Conservation (phyloP, 2,329 filamentous ascomycete species). For the Macrophomina tecta region DNA sequence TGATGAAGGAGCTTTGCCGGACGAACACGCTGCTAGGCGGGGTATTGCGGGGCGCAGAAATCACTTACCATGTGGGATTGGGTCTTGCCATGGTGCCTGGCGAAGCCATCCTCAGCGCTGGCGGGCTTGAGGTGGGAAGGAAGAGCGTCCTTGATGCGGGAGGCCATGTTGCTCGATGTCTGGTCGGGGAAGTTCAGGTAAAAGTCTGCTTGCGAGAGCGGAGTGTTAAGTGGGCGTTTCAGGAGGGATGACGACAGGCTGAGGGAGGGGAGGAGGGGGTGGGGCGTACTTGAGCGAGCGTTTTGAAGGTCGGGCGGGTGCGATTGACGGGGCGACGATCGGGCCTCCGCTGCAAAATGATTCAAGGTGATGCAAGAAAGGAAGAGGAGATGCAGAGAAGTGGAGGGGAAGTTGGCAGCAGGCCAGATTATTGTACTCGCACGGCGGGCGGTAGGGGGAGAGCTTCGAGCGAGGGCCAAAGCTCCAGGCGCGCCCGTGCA, state of each 20-base stretch:
- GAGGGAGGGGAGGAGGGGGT: conserved; percentile 24
- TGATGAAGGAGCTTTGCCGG: neutral
- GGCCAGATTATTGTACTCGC: conserved; percentile 27
- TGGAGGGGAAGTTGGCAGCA: conserved; percentile 25
- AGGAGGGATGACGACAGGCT: conserved; percentile 25
- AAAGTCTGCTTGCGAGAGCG: conserved; percentile 11
- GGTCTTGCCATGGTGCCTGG: conserved; percentile 80
- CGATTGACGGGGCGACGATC: conserved; percentile 18
- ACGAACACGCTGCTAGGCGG: conserved; percentile 18
- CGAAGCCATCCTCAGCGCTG: conserved; percentile 54
- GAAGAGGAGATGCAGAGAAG: conserved; percentile 19
- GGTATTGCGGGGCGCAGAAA: conserved; percentile 22
- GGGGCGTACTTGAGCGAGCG: conserved; percentile 24
- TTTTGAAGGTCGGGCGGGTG: neutral
- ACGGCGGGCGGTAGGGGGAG: conserved; percentile 26
- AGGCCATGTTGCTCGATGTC: conserved; percentile 64
- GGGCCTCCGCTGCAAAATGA: conserved; percentile 19
- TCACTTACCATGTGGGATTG: conserved; percentile 82
- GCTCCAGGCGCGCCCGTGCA: conserved; percentile 22
- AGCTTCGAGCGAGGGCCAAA: conserved; percentile 22
- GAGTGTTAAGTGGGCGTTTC: conserved; percentile 16
- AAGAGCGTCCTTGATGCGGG: conserved; percentile 66
- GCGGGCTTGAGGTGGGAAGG: conserved; percentile 81
- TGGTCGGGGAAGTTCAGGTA: neutral
- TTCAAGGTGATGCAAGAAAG: conserved; percentile 13